phyloP scores from a whole-genome alignment of 345 rosid species.

The Arabidopsis arenosa region DNA sequence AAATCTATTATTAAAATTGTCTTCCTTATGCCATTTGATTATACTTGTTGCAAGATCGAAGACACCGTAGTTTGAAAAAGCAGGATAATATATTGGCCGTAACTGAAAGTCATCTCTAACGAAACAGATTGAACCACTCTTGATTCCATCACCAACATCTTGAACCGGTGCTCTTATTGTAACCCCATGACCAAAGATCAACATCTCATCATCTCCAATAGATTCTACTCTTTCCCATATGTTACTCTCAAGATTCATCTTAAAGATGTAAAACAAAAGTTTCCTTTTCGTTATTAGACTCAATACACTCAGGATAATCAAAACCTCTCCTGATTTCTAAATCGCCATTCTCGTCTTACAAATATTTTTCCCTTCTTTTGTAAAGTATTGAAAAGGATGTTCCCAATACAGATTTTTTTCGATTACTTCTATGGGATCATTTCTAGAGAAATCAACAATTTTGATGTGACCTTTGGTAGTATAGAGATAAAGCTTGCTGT shows the following conservation, averaged over 20 bases:
- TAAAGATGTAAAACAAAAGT: neutral
- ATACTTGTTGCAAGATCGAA: neutral
- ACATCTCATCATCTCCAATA: neutral
- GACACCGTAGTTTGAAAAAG: neutral
- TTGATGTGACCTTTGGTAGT: neutral
- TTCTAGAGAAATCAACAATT: neutral
- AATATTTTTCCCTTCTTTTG: neutral
- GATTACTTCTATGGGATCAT: neutral
- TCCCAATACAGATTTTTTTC: neutral
- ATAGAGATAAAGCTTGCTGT: neutral
- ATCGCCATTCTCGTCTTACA: neutral
- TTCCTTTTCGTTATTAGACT: too few species aligned
- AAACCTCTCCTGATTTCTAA: neutral
- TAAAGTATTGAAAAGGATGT: neutral
- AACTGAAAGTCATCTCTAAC: neutral
- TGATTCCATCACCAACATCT: slow-evolving; percentile 10
- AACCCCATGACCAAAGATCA: slow-evolving; percentile 5
- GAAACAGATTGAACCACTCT: neutral
- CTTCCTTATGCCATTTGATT: neutral
- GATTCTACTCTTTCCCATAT: neutral
- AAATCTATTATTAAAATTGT: neutral
- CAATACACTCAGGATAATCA: too few species aligned
- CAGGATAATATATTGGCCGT: neutral
- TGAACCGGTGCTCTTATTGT: slow-evolving; percentile 11
- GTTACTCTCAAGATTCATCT: slow-evolving; percentile 1